Base-by-base conservation (phyloP, 2,329 filamentous ascomycete species). In the Tolypocladium paradoxum region DNA sequence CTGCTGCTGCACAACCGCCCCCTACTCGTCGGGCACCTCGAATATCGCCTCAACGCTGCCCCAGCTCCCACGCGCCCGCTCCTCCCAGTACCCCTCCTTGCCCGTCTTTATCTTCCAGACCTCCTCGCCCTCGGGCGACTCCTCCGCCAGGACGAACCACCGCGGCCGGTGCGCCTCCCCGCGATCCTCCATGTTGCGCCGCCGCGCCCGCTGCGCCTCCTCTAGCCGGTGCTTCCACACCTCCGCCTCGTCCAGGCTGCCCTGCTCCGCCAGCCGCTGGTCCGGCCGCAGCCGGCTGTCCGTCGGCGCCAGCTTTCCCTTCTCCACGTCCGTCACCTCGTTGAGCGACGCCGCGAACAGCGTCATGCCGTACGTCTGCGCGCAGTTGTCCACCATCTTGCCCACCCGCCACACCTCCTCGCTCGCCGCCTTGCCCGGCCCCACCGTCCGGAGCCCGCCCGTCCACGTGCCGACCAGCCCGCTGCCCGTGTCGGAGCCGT, bases 71-170 rank as follows among this genome's bases (percentile, higher is more conserved):
- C 73, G 80, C 3, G 76, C 78, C 56, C 92, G 80, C 70, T 89
- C 85, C 65, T 96, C 91, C 93, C 93, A 99, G 70, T 99, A 99
- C 9, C 89, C 85, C 20, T 95, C 90, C 69, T 86, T 90, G 22
- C 90, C 90, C 3, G 76, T 75, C 73, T 85, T 93, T 57, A 96
- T 69, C 62, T 83, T 79, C 88, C 88, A 88, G 12, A 86, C 76
- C 64, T 87, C 83, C 64, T 87, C 84, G 4, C 78, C 79, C 48
- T 80, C 77, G 16, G 72, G 71, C 2, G 71, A 73, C 27, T 78
- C 76, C n/a, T 77, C 75, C 9, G 87, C 83, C 70, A 80, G 85
- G 51, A 83, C 80, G 66, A 99, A 99, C 90, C 92, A 99, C 59
- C 81, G 78, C 6, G 93, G 88, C 60, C 73, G 79, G 77, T 91